Base-by-base conservation (phyloP, 441 rosid genomes). In the Gossypium laxum region DNA sequence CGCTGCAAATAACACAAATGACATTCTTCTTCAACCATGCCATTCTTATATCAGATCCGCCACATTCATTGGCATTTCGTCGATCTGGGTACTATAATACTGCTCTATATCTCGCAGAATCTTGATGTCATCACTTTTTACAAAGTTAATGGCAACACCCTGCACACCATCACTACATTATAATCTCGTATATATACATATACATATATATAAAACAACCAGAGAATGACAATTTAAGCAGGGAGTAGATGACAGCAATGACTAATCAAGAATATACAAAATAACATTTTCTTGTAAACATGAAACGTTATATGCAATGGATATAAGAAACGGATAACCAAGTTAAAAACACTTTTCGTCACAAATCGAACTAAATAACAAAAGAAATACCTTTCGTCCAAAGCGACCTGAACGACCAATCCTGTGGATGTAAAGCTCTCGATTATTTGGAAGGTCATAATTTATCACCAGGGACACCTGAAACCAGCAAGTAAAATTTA, bases 321-420 rank as follows among this genome's bases (percentile, higher is more conserved):
- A 61, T 34, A 61, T 7, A 60, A 15, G 55, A 15, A 32, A 32
- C 1, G 48, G 48, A 15, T 32, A 61, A 17, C 26, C 4, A 6
- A 61, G 5, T 24, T 60, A n/a, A 19, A 28, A 14, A 6, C 19
- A 59, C n/a, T 21, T 60, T 17, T 3, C 32, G 4, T 22, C 2
- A 11, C 24, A 2, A 21, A 56, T 56, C 28, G 19, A 62, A 10
- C 10, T 7, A 5, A 2, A 60, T 30, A 1, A 45, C 10, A 10
- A 61, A 61, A 32, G 66, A 34, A 32, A 61, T 61, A 61, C 66
- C 66, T 61, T 61, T 34, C 66, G 24, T 7, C 66, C 66, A 55
- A 93, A 93, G 68, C 98, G 96, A 65, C 98, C 98, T 24, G 98
- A 89, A 18, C 98, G 96, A 70, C 98, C 98, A 76, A 91, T 93